Conservation (phyloP, 148 eudicot genomes). For the Oxyria digyna region DNA sequence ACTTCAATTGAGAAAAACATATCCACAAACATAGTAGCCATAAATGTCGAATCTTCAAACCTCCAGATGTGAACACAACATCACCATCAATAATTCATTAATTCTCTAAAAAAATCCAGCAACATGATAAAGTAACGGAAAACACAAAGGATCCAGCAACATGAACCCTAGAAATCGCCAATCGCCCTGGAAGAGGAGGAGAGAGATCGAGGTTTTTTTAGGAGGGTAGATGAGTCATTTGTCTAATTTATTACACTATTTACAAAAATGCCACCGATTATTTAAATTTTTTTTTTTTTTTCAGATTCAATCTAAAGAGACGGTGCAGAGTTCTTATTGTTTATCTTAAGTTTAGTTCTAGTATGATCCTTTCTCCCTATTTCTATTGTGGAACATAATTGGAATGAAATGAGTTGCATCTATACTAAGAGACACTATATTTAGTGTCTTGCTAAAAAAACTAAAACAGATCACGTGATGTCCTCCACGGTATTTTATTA, state of each 20-base stretch:
- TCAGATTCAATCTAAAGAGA: no score
- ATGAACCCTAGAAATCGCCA: no score
- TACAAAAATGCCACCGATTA: no score
- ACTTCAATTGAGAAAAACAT: background rate
- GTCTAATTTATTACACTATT: no score
- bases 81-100: background rate
- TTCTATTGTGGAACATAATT: background rate
- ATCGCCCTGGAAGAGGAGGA: no score
- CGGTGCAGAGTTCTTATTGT: no score
- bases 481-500: background rate
- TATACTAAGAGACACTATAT: background rate
- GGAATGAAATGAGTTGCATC: background rate
- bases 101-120: background rate
- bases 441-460: background rate
- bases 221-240: no score
- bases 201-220: no score
- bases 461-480: background rate
- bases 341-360: no score
- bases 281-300: no score
- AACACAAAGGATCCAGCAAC: background rate
- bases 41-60: constrained; percentile 2
- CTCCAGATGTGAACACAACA: background rate
- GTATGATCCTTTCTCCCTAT: no score
- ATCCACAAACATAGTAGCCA: background rate
- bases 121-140: background rate